Percentiles rank a stretch among this genome's conserved stretches.
Conservation (phyloP, 805 yeast genomes). For the Brettanomyces sp. region DNA sequence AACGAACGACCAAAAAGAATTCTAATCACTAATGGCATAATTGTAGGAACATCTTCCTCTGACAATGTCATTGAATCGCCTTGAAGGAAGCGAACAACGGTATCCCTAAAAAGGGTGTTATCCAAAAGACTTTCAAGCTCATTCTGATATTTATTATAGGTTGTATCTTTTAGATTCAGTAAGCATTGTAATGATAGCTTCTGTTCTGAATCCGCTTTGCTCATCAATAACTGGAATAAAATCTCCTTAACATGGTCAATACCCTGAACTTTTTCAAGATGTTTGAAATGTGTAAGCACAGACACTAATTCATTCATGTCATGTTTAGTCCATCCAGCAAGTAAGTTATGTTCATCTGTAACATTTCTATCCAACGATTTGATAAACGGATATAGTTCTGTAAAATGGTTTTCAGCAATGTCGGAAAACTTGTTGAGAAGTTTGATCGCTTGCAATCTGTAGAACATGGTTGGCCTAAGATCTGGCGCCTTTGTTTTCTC, state of each 20-base stretch:
- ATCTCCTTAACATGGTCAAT: slow-evolving; percentile 45
- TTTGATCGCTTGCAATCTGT: slow-evolving; percentile 49
- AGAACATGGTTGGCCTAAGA: slow-evolving; percentile 30
- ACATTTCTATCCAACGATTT: slow-evolving; percentile 26
- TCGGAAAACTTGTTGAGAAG: slow-evolving; percentile 50
- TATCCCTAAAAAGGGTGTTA: slow-evolving; percentile 80
- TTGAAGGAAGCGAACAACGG: slow-evolving; percentile 54
- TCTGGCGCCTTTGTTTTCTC: slow-evolving; percentile 29
- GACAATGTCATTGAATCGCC: slow-evolving; percentile 48
- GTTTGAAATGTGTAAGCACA: slow-evolving; percentile 55
- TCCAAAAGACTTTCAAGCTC: slow-evolving; percentile 69
- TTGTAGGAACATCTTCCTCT: slow-evolving; percentile 42
- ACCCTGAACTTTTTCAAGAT: slow-evolving; percentile 44
- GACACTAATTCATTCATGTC: slow-evolving; percentile 54
- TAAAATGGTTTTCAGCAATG: slow-evolving; percentile 58
- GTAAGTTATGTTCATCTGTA: slow-evolving; percentile 14
- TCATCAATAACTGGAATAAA: slow-evolving; percentile 48
- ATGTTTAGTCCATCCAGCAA: slow-evolving; percentile 22
- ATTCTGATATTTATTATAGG: slow-evolving; percentile 59
- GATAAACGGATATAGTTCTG: slow-evolving; percentile 44
- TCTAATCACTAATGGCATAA: slow-evolving; percentile 68
- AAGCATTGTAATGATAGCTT: slow-evolving; percentile 63
- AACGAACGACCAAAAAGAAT: slow-evolving; percentile 84
- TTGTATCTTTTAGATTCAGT: slow-evolving; percentile 51
- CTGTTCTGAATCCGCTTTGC: slow-evolving; percentile 55